phyloP scores from a whole-genome alignment of 2,329 filamentous ascomycete species.

The Aspergillus sp. region DNA sequence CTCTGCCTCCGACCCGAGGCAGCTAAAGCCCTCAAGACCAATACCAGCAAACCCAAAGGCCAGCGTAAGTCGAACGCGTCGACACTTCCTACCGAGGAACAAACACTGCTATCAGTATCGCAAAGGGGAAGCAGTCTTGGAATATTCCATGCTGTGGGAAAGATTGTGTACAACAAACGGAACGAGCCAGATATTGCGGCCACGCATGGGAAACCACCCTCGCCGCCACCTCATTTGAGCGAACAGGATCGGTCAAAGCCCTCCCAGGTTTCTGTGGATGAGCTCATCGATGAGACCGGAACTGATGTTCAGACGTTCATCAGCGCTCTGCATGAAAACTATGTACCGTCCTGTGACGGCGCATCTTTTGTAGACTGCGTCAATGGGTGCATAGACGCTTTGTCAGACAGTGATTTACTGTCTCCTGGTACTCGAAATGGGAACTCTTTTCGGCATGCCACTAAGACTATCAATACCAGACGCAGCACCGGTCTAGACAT shows the following conservation, averaged over 20 bases:
- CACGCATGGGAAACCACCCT: constrained; percentile 46
- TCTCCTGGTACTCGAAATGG: constrained; percentile 56
- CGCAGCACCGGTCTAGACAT: constrained; percentile 52
- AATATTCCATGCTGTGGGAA: constrained; percentile 94
- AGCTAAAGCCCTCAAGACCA: constrained; percentile 71
- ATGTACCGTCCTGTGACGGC: constrained; percentile 72
- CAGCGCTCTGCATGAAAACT: constrained; percentile 90
- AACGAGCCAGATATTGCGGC: constrained; percentile 49
- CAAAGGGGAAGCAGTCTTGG: constrained; percentile 86
- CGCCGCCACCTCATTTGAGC: constrained; percentile 59
- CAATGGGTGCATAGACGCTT: constrained; percentile 77
- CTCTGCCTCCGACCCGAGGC: constrained; percentile 79
- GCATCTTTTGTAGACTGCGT: constrained; percentile 71
- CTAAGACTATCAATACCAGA: constrained; percentile 58
- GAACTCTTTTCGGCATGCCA: constrained; percentile 45
- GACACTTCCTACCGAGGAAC: constrained; percentile 73
- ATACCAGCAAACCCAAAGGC: constrained; percentile 67
- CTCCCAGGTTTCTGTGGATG: constrained; percentile 67
- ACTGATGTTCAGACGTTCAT: constrained; percentile 90
- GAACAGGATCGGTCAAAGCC: constrained; percentile 58
- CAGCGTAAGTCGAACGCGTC: constrained; percentile 41
- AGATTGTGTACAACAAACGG: constrained; percentile 94
- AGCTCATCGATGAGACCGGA: constrained; percentile 86
- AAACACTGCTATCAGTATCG: constrained; percentile 76
- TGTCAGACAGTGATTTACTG: constrained; percentile 86